Evolutionary conservation across 768 basidiomycete species (phyloP).

Genomic region (Daedalea quercina): DNA sequence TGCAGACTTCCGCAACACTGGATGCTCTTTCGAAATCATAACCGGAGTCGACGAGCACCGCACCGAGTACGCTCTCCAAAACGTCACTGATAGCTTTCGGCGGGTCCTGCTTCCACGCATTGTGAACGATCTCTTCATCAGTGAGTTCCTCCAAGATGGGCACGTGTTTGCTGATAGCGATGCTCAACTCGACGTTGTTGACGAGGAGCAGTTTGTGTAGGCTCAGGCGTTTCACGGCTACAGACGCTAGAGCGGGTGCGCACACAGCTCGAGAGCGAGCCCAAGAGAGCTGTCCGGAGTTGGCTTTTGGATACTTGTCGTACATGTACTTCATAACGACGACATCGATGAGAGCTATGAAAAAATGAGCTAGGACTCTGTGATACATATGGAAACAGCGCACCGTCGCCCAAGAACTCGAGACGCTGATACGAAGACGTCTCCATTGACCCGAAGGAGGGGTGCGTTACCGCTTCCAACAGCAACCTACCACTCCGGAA

Average conservation of each 20-base stretch:
- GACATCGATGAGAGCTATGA: slow-evolving; percentile 59
- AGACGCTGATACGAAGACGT: slow-evolving; percentile 75
- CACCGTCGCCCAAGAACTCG: slow-evolving; percentile 89
- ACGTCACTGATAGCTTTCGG: slow-evolving; percentile 84
- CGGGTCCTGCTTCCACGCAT: slow-evolving; percentile 78
- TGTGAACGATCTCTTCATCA: slow-evolving; percentile 53
- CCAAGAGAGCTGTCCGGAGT: slow-evolving; percentile 70
- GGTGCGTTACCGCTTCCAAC: slow-evolving; percentile 80
- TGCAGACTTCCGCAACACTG: slow-evolving; percentile 50
- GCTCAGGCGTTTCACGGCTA: slow-evolving; percentile 57
- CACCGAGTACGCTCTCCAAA: slow-evolving; percentile 80
- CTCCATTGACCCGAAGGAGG: slow-evolving; percentile 53
- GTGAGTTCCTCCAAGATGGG: slow-evolving; percentile 51
- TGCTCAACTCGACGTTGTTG: slow-evolving; percentile 60
- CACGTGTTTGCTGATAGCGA: slow-evolving; percentile 54
- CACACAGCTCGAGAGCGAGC: slow-evolving; percentile 70
- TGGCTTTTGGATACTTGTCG: slow-evolving; percentile 60
- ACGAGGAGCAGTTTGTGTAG: slow-evolving; percentile 68
- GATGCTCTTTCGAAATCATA: slow-evolving; percentile 68
- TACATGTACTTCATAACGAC: slow-evolving; percentile 70
- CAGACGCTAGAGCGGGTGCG: slow-evolving; percentile 60
- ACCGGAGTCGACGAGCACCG: slow-evolving; percentile 73
- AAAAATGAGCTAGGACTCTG: not conserved
- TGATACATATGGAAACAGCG: slow-evolving; percentile 16
- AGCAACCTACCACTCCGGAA: slow-evolving; percentile 61